Evolutionary conservation across 192 early-diverging fungal species (phyloP).

Genomic region (Podila verticillata): DNA sequence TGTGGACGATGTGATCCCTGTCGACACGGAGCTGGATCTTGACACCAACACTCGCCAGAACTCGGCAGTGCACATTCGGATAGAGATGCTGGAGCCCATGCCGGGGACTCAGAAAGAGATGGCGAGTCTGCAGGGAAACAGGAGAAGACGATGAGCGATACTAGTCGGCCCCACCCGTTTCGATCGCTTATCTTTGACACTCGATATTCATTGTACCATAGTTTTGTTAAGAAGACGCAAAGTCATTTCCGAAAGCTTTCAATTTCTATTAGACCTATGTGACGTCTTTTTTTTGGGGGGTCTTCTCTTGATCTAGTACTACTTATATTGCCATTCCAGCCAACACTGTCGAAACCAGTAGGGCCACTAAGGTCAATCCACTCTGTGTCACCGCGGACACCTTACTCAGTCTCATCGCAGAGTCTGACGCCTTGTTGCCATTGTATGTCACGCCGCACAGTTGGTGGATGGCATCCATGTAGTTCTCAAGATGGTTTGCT

Average conservation of each 20-base stretch:
- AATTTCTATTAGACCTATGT: too few species aligned
- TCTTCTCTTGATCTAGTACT: too few species aligned
- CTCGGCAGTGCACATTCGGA: slow-evolving; percentile 77
- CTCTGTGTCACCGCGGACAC: neutral
- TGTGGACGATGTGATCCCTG: slow-evolving; percentile 82
- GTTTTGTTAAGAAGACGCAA: too few species aligned
- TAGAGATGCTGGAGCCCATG: slow-evolving; percentile 54
- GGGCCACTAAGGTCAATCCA: neutral
- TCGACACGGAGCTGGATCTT: slow-evolving; percentile 68
- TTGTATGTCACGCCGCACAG: slow-evolving; percentile 36
- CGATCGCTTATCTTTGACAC: too few species aligned
- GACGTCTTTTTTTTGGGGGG: too few species aligned
- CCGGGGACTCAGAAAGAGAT: slow-evolving; percentile 25
- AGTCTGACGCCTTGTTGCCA: slow-evolving; percentile 24
- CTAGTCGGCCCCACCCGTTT: too few species aligned
- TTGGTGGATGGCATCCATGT: slow-evolving; percentile 38
- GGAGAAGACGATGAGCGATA: slow-evolving; percentile 6
- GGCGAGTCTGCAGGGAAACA: slow-evolving; percentile 4
- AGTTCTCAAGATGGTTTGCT: slow-evolving; percentile 38
- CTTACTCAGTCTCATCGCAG: neutral
- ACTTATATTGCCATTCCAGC: too few species aligned
- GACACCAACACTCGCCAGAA: slow-evolving; percentile 68
- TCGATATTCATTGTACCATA: too few species aligned
- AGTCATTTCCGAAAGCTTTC: too few species aligned
- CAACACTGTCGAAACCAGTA: neutral